Base-by-base conservation (phyloP, 305 asterid species). In the Fraxinus paxiana region DNA sequence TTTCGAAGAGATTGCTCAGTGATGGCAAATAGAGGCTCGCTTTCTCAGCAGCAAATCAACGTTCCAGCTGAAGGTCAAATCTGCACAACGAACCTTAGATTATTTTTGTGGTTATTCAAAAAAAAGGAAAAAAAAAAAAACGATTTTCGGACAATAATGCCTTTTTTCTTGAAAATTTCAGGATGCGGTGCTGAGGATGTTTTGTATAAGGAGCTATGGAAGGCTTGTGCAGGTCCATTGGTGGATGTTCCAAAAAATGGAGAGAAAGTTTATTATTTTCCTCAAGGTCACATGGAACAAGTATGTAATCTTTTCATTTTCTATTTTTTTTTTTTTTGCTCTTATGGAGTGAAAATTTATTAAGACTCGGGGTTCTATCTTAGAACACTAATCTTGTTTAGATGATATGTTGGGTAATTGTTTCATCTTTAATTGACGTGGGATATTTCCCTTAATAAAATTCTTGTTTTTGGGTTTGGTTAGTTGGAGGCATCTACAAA, bases 401-500 rank as follows among this genome's bases (percentile, higher is more conserved):
- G 84, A 84, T 85, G 85, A 86, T 82, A 15, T 83, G 74, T 38
- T 77, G 77, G 51, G 61, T 48, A 7, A 79, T 85, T 73, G 76
- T 80, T 75, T 75, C 77, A 70, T 80, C 67, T 48, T 76, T 84
- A 67, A 6, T 56, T 56, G 24, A 18, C 1, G 59, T 48, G 59
- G 59, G 59, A 48, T 48, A 48, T 48, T 48, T 13, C 59, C 59
- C 59, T 48, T 48, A 4, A 48, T 15, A 9, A 79, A 26, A 79
- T 81, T 79, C 28, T 85, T 6, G 74, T 81, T 73, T 89, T 72
- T 83, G 78, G 77, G n/a, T 51, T 75, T 84, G 82, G 84, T 51
- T 83, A 94, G 98, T 85, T 94, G 92, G 97, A 88, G 83, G 95
- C 97, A 74, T 94, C 98, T 31, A 89, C 97, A 17, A 91, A 92